A percentile compares a stretch with the other conserved stretches of the same genome.
phyloP scores from a whole-genome alignment of 1,284 basidiomycete species.

The Ceratobasidium papillatum region DNA sequence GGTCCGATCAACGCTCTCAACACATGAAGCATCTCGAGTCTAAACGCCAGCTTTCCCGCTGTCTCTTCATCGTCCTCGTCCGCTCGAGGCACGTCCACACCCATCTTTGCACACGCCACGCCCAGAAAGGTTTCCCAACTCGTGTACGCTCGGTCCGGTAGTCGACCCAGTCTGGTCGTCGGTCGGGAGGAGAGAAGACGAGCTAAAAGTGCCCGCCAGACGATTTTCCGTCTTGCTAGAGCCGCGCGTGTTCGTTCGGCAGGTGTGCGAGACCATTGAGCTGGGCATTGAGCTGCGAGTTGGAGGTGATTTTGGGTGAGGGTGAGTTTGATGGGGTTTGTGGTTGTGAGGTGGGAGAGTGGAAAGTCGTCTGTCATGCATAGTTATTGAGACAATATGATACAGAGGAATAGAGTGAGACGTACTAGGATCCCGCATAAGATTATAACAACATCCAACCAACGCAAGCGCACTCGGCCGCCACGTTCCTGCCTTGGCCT shows the following conservation, averaged over 20 bases:
- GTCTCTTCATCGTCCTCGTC: conserved; percentile 37
- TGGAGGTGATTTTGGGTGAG: conserved; percentile 42
- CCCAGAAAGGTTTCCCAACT: conserved; percentile 52
- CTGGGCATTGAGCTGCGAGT: conserved; percentile 44
- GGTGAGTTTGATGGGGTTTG: not conserved
- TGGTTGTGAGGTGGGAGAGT: conserved; percentile 29
- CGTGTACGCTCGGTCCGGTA: conserved; percentile 52
- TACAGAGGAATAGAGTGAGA: not conserved
- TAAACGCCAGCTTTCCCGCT: conserved; percentile 47
- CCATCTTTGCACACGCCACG: conserved; percentile 49
- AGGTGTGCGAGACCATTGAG: conserved; percentile 37
- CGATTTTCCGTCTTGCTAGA: conserved; percentile 42
- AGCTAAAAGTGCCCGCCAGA: conserved; percentile 43
- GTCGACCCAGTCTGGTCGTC: conserved; percentile 55
- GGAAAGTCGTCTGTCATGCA: conserved; percentile 39
- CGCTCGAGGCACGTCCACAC: conserved; percentile 34
- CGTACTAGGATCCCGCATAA: conserved; percentile 39
- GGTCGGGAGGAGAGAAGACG: conserved; percentile 17
- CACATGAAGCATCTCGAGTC: conserved; percentile 55
- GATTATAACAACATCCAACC: conserved; percentile 45
- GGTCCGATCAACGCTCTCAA: conserved; percentile 56
- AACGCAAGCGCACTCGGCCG: conserved; percentile 39
- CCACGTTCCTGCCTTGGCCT: conserved; percentile 15
- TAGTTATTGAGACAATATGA: not conserved
- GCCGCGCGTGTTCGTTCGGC: conserved; percentile 18